Percentiles rank a stretch among this genome's conserved stretches.
phyloP scores from a whole-genome alignment of 164 flowering plant genomes.

The Liquidambar formosana region DNA sequence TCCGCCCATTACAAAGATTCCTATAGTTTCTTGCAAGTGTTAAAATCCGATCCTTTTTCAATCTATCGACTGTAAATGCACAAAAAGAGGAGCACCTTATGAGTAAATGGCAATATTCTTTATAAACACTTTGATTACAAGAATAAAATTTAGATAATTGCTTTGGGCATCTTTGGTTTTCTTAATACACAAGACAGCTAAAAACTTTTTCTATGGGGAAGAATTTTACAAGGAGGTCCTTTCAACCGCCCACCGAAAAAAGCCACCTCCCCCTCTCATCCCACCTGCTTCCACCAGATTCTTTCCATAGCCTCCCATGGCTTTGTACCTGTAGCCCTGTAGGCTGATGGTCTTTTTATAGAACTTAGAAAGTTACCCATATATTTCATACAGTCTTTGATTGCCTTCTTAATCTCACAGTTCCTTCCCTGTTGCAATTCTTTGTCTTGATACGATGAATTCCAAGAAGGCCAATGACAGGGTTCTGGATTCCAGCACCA shows the following conservation, averaged over 20 bases:
- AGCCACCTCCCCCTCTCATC: constrained; percentile 3
- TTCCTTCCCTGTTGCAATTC: background rate
- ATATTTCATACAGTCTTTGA: background rate
- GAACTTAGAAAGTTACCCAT: background rate
- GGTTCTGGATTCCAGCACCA: constrained; percentile 12
- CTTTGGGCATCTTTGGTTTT: constrained; percentile 17
- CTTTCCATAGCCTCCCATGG: constrained; percentile 13
- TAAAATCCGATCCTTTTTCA: too few species aligned
- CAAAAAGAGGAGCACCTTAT: background rate
- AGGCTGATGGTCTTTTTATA: background rate
- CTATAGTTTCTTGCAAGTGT: too few species aligned
- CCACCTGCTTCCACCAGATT: constrained; percentile 16
- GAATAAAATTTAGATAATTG: background rate
- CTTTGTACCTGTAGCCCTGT: constrained; percentile 14
- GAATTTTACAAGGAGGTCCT: constrained; percentile 19
- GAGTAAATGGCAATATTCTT: background rate
- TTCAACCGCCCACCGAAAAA: constrained; percentile 20
- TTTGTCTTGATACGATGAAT: constrained; percentile 20
- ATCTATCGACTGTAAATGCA: background rate
- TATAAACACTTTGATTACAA: background rate
- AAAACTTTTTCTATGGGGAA: constrained; percentile 15
- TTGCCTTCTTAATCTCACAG: background rate
- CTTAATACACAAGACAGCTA: constrained; percentile 29
- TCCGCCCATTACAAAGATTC: too few species aligned
- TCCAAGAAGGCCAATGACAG: constrained; percentile 18